These are phyloP conservation scores for Tricholoma sp. DNA, from an alignment of 768 basidiomycete species.

Conservation along the genomic window DNA sequence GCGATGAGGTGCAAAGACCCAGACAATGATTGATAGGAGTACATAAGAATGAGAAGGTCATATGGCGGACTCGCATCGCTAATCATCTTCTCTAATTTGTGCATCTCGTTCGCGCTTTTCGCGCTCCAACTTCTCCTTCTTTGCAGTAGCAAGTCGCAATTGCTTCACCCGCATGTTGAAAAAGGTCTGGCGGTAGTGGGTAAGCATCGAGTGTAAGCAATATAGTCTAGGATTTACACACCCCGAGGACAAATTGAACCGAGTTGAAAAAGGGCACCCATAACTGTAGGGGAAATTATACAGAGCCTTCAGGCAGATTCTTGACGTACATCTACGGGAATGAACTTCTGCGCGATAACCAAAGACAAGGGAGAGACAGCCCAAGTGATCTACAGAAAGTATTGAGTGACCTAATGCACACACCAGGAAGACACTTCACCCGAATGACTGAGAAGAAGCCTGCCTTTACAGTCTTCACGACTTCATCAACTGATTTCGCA, in stretches of 20 bases:
- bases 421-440: conserved; percentile 33
- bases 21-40: conserved; percentile 1
- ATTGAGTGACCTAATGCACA: background rate
- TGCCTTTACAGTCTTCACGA: conserved; percentile 60
- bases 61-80: background rate
- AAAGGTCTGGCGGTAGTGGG: conserved; percentile 43
- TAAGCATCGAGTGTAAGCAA: background rate
- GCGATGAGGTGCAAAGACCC: conserved; percentile 19
- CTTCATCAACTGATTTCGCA: conserved; percentile 58
- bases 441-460: conserved; percentile 73
- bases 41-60: background rate
- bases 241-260: conserved; percentile 72
- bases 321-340: conserved; percentile 63
- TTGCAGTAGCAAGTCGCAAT: conserved; percentile 46
- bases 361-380: conserved; percentile 71
- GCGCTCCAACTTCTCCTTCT: conserved; percentile 38
- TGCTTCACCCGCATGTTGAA: conserved; percentile 74
- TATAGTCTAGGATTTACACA: conserved; percentile 28
- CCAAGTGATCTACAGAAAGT: conserved; percentile 66
- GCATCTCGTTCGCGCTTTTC: conserved; percentile 23
- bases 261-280: conserved; percentile 89
- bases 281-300: conserved; percentile 37
- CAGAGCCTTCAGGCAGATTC: background rate
- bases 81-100: conserved; percentile 1
- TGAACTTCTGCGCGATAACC: conserved; percentile 71